Percentiles rank a stretch among this genome's conserved stretches.
These are phyloP conservation scores for Cryphonectria japonica DNA, from an alignment of 2,329 filamentous ascomycete species.

Conservation along the genomic window DNA sequence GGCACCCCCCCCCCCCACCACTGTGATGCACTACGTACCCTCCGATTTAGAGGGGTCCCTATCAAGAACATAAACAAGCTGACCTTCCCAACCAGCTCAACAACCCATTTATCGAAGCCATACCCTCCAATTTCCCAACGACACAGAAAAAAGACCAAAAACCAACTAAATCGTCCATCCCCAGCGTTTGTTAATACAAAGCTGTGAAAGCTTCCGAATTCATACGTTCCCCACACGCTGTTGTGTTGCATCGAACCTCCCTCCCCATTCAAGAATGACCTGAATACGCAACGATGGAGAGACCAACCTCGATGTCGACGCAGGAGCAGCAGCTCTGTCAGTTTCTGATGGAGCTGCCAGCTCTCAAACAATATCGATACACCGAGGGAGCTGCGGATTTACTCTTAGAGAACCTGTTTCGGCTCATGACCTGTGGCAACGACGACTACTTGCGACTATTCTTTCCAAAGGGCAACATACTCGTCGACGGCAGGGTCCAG, in stretches of 20 bases:
- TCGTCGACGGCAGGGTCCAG: conserved; percentile 59
- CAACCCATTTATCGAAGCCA: neutral
- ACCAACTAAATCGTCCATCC: neutral
- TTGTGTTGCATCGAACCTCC: neutral
- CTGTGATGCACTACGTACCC: neutral
- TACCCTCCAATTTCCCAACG: conserved; percentile 1
- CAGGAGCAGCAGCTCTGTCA: conserved; percentile 84
- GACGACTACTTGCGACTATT: conserved; percentile 76
- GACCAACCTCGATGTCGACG: conserved; percentile 54
- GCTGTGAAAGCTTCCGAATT: neutral
- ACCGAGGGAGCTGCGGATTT: conserved; percentile 69
- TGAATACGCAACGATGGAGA: conserved; percentile 49
- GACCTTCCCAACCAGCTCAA: neutral
- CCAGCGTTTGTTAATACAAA: neutral
- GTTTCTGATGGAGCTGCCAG: conserved; percentile 78
- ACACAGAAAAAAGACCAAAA: neutral
- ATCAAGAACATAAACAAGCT: neutral
- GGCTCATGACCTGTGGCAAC: conserved; percentile 78
- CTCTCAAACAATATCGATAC: conserved; percentile 75
- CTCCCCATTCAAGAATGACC: conserved; percentile 21
- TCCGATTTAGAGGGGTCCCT: neutral
- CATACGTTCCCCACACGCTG: neutral
- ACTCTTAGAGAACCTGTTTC: conserved; percentile 81
- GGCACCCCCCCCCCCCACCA: neutral
- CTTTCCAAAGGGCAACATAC: conserved; percentile 76